Percentiles rank a stretch among this genome's conserved stretches.
These are phyloP conservation scores for Trichophyton mentagrophytes DNA, from an alignment of 2,329 filamentous ascomycete genomes.

Conservation along the genomic window DNA sequence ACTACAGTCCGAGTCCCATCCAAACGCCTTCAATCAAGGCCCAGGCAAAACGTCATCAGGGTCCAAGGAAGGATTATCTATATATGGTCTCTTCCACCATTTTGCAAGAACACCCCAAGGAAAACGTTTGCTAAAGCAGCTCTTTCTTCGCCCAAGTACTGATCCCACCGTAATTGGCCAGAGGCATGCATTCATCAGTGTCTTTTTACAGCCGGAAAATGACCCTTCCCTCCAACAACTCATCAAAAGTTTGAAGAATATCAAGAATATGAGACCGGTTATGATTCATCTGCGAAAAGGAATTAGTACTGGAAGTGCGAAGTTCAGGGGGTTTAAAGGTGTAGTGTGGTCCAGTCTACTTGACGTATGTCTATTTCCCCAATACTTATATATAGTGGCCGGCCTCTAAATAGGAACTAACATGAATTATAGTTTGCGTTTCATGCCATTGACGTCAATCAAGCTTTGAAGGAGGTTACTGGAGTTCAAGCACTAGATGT, in stretches of 20 bases:
- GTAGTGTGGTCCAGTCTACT: conserved; percentile 63
- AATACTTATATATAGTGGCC: no score
- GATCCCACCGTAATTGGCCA: conserved; percentile 55
- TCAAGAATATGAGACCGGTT: conserved; percentile 62
- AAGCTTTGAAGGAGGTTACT: conserved; percentile 46
- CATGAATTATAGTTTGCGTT: conserved; percentile 49
- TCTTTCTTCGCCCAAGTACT: conserved; percentile 67
- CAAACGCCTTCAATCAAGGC: conserved; percentile 65
- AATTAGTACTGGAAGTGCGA: conserved; percentile 43
- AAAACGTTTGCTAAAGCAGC: conserved; percentile 56
- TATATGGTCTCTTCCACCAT: conserved; percentile 70
- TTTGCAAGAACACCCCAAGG: conserved; percentile 70
- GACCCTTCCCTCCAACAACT: conserved; percentile 42
- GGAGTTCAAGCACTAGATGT: conserved; percentile 43
- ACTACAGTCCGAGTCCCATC: conserved; percentile 67
- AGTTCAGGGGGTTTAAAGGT: conserved; percentile 45
- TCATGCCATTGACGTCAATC: conserved; percentile 55
- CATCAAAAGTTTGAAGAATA: conserved; percentile 49
- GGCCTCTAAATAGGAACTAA: neutral
- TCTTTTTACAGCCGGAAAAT: conserved; percentile 59
- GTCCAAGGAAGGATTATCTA: conserved; percentile 67
- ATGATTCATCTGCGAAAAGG: conserved; percentile 66
- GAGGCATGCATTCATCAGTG: conserved; percentile 56
- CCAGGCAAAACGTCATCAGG: conserved; percentile 48
- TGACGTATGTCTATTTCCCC: conserved; percentile 25